Evolutionary conservation across 2,329 filamentous ascomycete genomes (phyloP).

Genomic region (Ophiocordyceps sinensis): DNA sequence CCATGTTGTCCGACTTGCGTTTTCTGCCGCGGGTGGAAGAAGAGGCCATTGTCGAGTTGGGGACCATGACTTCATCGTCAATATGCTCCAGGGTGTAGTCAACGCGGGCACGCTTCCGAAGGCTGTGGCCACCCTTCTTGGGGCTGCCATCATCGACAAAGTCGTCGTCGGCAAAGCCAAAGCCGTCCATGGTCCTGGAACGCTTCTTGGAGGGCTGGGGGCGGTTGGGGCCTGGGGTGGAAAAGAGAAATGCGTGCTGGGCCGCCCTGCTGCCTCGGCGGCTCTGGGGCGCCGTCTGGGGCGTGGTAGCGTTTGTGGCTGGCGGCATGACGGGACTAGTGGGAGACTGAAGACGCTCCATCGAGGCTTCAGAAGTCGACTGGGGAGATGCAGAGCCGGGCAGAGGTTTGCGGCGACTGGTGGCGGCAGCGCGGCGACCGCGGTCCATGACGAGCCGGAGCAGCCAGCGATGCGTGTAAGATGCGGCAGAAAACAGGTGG

Average conservation of each 20-base stretch:
- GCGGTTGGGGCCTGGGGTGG: conserved; percentile 17
- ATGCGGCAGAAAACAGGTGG: not conserved
- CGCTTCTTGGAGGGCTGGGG: conserved; percentile 23
- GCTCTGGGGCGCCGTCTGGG: conserved; percentile 14
- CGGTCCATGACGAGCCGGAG: conserved; percentile 17
- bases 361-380: conserved; percentile 16
- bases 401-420: conserved; percentile 16
- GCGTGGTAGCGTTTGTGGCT: conserved; percentile 12
- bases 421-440: conserved; percentile 18
- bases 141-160: conserved; percentile 35
- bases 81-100: conserved; percentile 42
- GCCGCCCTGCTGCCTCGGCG: conserved; percentile 20
- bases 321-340: conserved; percentile 18
- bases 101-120: conserved; percentile 40
- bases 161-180: conserved; percentile 19
- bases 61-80: conserved; percentile 28
- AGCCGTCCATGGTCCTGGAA: conserved; percentile 27
- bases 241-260: conserved; percentile 22
- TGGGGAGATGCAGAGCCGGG: conserved; percentile 19
- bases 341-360: conserved; percentile 11
- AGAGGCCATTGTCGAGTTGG: conserved; percentile 15
- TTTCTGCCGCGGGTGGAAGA: conserved; percentile 18
- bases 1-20: conserved; percentile 19
- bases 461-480: conserved; percentile 5
- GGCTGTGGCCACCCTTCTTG: conserved; percentile 43